Evolutionary conservation across 495 filamentous ascomycete genomes (phyloP).

Genomic region (Aspergillus affinis): DNA sequence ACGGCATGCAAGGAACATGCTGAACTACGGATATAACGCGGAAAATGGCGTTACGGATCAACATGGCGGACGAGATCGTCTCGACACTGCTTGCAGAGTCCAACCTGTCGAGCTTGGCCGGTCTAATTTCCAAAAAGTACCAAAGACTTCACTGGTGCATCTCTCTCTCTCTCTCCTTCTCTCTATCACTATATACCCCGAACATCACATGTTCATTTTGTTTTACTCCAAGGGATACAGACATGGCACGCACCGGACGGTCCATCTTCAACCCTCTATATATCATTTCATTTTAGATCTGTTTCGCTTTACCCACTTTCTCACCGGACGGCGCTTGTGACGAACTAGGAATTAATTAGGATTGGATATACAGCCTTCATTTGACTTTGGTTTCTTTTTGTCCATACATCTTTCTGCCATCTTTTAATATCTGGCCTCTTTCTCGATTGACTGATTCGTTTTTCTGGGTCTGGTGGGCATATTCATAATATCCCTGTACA

Average conservation of each 20-base stretch:
- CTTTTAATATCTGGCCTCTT: neutral
- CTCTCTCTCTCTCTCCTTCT: neutral
- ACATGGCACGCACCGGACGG: neutral
- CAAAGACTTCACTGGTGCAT: neutral
- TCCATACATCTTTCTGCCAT: neutral
- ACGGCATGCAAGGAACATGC: conserved; percentile 7
- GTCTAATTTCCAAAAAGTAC: neutral
- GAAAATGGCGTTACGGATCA: conserved; percentile 6
- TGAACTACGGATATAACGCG: neutral
- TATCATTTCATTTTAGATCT: neutral
- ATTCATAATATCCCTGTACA: neutral
- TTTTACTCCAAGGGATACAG: neutral
- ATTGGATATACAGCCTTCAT: neutral
- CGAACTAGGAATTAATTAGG: neutral
- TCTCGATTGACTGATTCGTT: too few species aligned
- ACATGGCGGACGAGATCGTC: neutral
- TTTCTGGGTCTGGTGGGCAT: neutral
- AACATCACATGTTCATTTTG: neutral
- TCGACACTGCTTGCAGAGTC: neutral
- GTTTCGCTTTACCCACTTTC: neutral
- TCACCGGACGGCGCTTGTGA: neutral
- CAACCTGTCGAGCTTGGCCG: neutral
- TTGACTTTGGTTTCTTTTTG: neutral
- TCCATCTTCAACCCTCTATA: neutral
- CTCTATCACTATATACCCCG: neutral